phyloP scores from a whole-genome alignment of 2,329 filamentous ascomycete genomes.

The Sclerotinia borealis region DNA sequence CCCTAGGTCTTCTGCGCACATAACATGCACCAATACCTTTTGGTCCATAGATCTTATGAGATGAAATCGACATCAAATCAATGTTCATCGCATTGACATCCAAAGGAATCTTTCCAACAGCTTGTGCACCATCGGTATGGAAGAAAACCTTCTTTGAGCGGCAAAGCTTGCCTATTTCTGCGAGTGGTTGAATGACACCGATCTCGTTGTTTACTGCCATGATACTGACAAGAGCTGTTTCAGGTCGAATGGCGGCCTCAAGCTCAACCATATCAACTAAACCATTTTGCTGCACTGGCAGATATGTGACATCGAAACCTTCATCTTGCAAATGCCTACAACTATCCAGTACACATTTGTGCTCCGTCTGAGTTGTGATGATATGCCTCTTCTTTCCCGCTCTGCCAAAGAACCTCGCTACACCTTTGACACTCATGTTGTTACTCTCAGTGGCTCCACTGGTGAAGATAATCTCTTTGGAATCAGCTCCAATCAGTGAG shows the following conservation, averaged over 20 bases:
- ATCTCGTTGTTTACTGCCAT: conserved; percentile 99
- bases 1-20: conserved; percentile 83
- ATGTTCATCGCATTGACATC: conserved; percentile 98
- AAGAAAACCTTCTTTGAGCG: conserved; percentile 92
- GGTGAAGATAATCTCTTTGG: conserved; percentile 98
- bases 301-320: conserved; percentile 93
- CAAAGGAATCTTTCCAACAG: conserved; percentile 95
- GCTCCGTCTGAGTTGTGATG: conserved; percentile 94
- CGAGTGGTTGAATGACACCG: conserved; percentile 94
- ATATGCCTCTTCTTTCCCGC: conserved; percentile 97
- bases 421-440: conserved; percentile 99
- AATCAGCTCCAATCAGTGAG: conserved; percentile 80
- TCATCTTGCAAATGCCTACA: conserved; percentile 96
- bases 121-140: conserved; percentile 94
- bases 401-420: conserved; percentile 89
- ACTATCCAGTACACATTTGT: conserved; percentile 98
- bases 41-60: conserved; percentile 97
- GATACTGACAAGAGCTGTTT: conserved; percentile 88
- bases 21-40: conserved; percentile 97
- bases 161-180: conserved; percentile 89
- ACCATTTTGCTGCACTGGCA: conserved; percentile 84
- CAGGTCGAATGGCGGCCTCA: conserved; percentile 81
- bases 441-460: conserved; percentile 98
- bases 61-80: conserved; percentile 97
- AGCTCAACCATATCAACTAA: conserved; percentile 77